These are phyloP conservation scores for Metroxylon sagu DNA, from an alignment of 176 grass and related monocot genomes.

Conservation along the genomic window DNA sequence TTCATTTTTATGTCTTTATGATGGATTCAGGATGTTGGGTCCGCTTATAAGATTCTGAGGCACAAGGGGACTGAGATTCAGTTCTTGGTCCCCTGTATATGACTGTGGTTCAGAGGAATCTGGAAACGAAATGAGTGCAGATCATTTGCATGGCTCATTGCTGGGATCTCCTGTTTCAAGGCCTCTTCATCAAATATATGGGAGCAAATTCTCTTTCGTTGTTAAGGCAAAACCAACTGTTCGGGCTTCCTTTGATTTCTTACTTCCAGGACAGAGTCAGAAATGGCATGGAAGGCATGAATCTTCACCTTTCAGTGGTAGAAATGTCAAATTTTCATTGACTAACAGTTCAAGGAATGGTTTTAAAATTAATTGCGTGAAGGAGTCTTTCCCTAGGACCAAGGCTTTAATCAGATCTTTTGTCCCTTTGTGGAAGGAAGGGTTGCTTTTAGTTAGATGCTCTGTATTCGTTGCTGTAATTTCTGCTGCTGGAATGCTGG, in stretches of 20 bases:
- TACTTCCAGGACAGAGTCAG: not conserved
- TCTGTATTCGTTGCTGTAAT: constrained; percentile 66
- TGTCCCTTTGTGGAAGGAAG: constrained; percentile 66
- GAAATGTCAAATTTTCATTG: constrained; percentile 8
- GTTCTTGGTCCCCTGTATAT: constrained; percentile 50
- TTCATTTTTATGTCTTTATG: too few relatives aligned
- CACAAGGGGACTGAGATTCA: constrained; percentile 40
- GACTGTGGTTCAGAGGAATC: not conserved
- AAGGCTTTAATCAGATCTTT: constrained; percentile 50
- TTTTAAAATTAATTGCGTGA: constrained; percentile 19
- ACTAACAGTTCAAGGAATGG: constrained; percentile 38
- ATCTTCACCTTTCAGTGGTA: constrained; percentile 4
- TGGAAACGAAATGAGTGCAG: constrained; percentile 42
- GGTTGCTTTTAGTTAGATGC: constrained; percentile 80
- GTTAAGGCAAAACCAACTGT: not conserved
- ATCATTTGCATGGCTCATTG: constrained; percentile 32
- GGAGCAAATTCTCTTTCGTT: not conserved
- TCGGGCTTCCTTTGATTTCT: not conserved
- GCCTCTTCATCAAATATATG: constrained; percentile 11
- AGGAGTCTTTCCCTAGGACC: constrained; percentile 27
- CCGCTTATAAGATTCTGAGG: constrained; percentile 8
- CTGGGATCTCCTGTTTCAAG: constrained; percentile 36
- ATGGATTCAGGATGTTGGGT: constrained; percentile 16
- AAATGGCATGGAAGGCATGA: constrained; percentile 24
- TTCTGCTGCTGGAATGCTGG: constrained; percentile 58